These are phyloP conservation scores for Nissolia schottii DNA, from an alignment of 306 rosid genomes.

Conservation along the genomic window DNA sequence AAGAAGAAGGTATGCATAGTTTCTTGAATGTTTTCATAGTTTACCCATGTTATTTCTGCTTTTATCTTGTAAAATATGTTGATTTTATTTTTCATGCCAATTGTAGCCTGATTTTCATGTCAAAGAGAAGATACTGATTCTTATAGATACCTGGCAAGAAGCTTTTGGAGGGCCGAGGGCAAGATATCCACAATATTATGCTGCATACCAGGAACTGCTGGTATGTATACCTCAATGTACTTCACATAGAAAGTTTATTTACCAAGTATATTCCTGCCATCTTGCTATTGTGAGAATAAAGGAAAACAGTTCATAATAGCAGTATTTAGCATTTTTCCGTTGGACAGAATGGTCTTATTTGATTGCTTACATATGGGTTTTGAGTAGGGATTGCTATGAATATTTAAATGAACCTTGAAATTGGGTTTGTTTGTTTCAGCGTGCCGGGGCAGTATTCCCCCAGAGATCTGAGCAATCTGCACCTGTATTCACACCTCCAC, in stretches of 20 bases:
- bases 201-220: slow-evolving; percentile 92
- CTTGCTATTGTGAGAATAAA: background rate
- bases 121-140: slow-evolving; percentile 82
- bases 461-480: slow-evolving; percentile 79
- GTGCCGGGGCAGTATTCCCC: slow-evolving; percentile 95
- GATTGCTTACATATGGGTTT: background rate
- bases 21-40: slow-evolving; percentile 22
- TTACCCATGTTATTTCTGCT: slow-evolving; percentile 15
- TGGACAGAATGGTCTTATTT: background rate
- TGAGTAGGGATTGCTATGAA: background rate
- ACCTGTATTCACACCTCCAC: slow-evolving; percentile 91
- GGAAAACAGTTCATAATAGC: background rate
- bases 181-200: slow-evolving; percentile 95
- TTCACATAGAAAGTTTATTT: background rate
- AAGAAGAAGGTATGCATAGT: slow-evolving; percentile 76
- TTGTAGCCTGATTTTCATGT: slow-evolving; percentile 85
- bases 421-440: slow-evolving; percentile 51
- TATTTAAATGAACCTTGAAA: background rate
- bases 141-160: slow-evolving; percentile 99
- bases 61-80: slow-evolving; percentile 20
- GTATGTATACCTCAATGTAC: slow-evolving; percentile 35
- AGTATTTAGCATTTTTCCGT: slow-evolving; percentile 4
- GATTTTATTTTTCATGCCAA: slow-evolving; percentile 33
- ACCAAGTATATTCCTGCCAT: background rate
- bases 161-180: slow-evolving; percentile 98